Evolutionary conservation across 2,329 filamentous ascomycete genomes (phyloP).

Genomic region (Pseudohalonectria lignicola): DNA sequence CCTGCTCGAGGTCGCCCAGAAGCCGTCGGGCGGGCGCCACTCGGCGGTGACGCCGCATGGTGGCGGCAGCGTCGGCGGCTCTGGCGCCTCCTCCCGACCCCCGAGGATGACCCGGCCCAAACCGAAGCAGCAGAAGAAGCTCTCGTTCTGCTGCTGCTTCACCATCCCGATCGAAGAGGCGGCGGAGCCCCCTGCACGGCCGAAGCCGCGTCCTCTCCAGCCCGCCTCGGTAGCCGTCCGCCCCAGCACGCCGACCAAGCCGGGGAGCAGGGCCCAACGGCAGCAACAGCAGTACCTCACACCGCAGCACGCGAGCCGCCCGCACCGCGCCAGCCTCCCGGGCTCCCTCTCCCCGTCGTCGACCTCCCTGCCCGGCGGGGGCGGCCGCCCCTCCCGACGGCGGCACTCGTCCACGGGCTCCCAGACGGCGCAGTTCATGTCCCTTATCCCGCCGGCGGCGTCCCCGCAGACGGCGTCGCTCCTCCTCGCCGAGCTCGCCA

Average conservation of each 20-base stretch:
- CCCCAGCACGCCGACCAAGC: constrained; percentile 12
- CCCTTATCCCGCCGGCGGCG: constrained; percentile 58
- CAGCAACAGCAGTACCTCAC: constrained; percentile 8
- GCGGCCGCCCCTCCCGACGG: constrained; percentile 9
- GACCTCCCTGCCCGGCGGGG: constrained; percentile 1
- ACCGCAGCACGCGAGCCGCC: constrained; percentile 7
- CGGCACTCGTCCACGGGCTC: constrained; percentile 14
- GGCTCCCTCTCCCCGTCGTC: constrained; percentile 12
- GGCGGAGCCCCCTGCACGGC: constrained; percentile 25
- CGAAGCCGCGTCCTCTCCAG: constrained; percentile 36
- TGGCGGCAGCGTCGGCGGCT: constrained; percentile 8
- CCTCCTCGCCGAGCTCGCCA: constrained; percentile 64
- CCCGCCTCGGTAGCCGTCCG: constrained; percentile 6
- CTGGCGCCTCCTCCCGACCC: constrained; percentile 9
- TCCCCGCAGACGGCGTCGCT: constrained; percentile 57
- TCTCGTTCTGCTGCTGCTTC: constrained; percentile 42
- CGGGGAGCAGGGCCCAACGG: constrained; percentile 6
- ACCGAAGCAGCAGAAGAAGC: constrained; percentile 14
- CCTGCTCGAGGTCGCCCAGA: constrained; percentile 52
- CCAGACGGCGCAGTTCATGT: constrained; percentile 38
- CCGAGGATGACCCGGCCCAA: constrained; percentile 17
- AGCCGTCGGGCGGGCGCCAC: constrained; percentile 17
- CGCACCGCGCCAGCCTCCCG: constrained; percentile 8
- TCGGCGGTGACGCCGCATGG: too few species aligned
- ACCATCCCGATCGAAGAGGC: constrained; percentile 33